Conservation (phyloP, 106 monocot genomes). For the Alisma plantagoaquatica region DNA sequence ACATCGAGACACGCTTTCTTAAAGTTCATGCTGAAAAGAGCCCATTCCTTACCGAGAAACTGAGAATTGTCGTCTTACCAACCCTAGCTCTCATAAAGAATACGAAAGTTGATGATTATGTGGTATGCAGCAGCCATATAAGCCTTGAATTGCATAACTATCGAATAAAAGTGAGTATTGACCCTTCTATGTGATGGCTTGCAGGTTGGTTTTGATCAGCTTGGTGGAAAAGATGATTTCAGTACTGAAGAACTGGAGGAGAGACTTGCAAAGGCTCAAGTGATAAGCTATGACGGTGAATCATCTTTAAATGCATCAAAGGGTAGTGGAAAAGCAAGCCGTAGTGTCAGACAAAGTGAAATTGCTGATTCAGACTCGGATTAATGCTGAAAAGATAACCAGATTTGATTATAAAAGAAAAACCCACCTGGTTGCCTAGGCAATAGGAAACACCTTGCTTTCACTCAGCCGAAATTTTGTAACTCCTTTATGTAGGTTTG, state of each 20-base stretch:
- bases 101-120: conserved; percentile 93
- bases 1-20: conserved; percentile 85
- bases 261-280: conserved; percentile 65
- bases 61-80: conserved; percentile 73
- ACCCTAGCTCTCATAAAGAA: conserved; percentile 93
- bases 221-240: conserved; percentile 88
- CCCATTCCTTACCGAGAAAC: conserved; percentile 89
- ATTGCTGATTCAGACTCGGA: conserved; percentile 71
- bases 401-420: too few species aligned
- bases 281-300: conserved; percentile 66
- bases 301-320: conserved; percentile 26
- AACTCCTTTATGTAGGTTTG: too few species aligned
- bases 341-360: conserved; percentile 69
- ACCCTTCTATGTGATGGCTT: too few species aligned
- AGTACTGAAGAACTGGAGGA: conserved; percentile 91
- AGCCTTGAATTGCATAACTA: too few species aligned
- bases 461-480: too few species aligned
- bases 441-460: too few species aligned
- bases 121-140: conserved; percentile 33
- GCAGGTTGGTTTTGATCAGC: conserved; percentile 91
- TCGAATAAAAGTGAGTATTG: too few species aligned
- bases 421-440: too few species aligned
- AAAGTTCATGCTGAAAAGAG: conserved; percentile 97
- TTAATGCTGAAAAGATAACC: conserved; percentile 12
- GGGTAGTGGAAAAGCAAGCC: conserved; percentile 18